A percentile compares a stretch with the other conserved stretches of the same genome.
Evolutionary conservation across 108 stramenopile species (phyloP).

Genomic region (Cyclostephanos invisitatus): DNA sequence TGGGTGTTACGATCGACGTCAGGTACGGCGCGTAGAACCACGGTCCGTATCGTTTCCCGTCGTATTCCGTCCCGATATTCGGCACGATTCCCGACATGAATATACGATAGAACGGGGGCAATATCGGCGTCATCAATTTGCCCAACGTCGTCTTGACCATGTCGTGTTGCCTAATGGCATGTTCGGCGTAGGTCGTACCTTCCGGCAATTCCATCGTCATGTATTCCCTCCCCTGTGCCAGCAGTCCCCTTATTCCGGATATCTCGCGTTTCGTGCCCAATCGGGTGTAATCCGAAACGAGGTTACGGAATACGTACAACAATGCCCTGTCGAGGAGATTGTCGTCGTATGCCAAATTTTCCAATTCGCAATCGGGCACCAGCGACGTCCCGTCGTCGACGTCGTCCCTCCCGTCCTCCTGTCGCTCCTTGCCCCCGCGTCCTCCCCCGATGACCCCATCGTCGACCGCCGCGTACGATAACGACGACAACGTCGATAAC

Average conservation of each 20-base stretch:
- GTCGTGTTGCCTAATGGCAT: slow-evolving; percentile 68
- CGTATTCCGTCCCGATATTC: slow-evolving; percentile 57
- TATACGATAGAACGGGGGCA: slow-evolving; percentile 89
- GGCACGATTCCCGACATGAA: slow-evolving; percentile 87
- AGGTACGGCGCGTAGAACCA: slow-evolving; percentile 87
- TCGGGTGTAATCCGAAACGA: slow-evolving; percentile 67
- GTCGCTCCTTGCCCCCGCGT: too few species aligned
- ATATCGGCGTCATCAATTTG: slow-evolving; percentile 85
- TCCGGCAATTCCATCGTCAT: slow-evolving; percentile 64
- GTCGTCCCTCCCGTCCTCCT: not conserved
- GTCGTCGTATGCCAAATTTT: slow-evolving; percentile 62
- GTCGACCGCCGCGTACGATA: not conserved
- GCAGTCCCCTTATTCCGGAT: slow-evolving; percentile 70
- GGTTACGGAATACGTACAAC: slow-evolving; percentile 69
- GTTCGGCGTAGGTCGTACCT: slow-evolving; percentile 51
- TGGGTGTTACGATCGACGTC: slow-evolving; percentile 87
- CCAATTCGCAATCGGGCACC: slow-evolving; percentile 72
- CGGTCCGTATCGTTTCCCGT: slow-evolving; percentile 77
- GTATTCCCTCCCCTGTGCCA: slow-evolving; percentile 81
- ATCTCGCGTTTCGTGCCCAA: slow-evolving; percentile 49
- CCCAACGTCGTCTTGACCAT: slow-evolving; percentile 79
- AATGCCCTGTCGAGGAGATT: slow-evolving; percentile 63
- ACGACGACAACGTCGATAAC: slow-evolving; percentile 13
- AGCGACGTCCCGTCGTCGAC: slow-evolving; percentile 45
- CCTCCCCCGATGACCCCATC: not conserved